Base-by-base conservation (phyloP, 768 basidiomycete genomes). In the Tulasnella sp. region DNA sequence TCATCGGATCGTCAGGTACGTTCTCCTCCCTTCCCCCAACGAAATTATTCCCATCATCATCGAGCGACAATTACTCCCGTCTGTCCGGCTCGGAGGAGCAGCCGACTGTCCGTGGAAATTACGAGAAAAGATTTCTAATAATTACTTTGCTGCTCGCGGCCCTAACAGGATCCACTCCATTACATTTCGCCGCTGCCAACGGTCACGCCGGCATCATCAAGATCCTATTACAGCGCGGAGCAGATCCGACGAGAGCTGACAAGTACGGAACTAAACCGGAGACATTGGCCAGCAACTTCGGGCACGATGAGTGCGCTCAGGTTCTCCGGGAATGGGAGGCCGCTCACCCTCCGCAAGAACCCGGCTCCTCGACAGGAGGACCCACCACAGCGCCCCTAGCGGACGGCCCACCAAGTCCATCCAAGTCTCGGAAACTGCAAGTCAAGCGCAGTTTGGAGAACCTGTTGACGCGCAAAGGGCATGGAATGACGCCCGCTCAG, bases 151-250 rank as follows among this genome's bases (percentile, higher is more conserved):
- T 81, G 80, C 5, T 57, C 82, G 4, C n/a, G 51, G n/a, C 51
- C 51, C 51, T 51, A 51, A 51, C 51, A 82, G 96, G 96, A 42
- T 92, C 93, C 4, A 98, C 97, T 0, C 95, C 98, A 0, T 90
- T 99, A 35, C 98, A 99, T 83, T 99, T 98, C 83, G 97, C 98
- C 18, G 93, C 96, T 44, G 96, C 97, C 39, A 96, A 98, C 81
- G 96, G 96, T 3, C 94, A 99, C 84, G 89, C 89, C 40, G 84
- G 87, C 35, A 90, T 96, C 81, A 90, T 95, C 69, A 88, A 87
- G 79, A 89, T 92, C 46, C 90, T 99, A 61, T 90, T 99, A 51
- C 88, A 91, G 23, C 91, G 90, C 80, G 96, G 96, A 71, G 98
- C 97, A 10, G 88, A 90, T 78, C 90, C 95, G 29, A 87, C 92